Conservation (phyloP, 768 basidiomycete genomes). For the Lentinula edodes region DNA sequence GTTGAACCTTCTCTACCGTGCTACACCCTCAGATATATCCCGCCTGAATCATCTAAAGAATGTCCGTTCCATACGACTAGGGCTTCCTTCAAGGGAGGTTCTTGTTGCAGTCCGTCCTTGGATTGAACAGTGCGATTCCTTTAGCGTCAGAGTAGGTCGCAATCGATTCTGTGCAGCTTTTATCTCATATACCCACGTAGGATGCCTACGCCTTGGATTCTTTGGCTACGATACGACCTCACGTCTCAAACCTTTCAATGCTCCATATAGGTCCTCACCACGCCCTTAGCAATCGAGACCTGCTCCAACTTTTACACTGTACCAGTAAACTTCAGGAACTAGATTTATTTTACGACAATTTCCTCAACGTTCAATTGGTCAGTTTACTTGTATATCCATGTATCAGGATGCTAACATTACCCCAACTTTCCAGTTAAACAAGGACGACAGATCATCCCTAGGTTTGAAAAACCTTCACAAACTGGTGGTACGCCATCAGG, state of each 20-base stretch:
- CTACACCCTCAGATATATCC: neutral
- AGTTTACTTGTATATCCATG: neutral
- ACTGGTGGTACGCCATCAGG: conserved; percentile 2
- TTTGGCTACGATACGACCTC: neutral
- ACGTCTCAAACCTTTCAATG: neutral
- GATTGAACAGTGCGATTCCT: neutral
- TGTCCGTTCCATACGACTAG: neutral
- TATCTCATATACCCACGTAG: neutral
- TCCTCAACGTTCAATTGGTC: conserved; percentile 1
- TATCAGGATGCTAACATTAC: neutral
- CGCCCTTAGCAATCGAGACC: conserved; percentile 2
- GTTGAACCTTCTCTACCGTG: conserved; percentile 4
- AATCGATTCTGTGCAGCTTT: neutral
- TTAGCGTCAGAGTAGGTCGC: neutral
- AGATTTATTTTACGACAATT: conserved; percentile 6
- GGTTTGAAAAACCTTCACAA: neutral
- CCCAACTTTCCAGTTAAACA: neutral
- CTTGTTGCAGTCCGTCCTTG: neutral
- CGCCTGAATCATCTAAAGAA: neutral
- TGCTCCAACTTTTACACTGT: neutral
- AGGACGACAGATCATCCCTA: neutral
- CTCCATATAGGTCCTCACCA: conserved; percentile 4
- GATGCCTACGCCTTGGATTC: conserved; percentile 6
- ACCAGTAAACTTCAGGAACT: neutral
- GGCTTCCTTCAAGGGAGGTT: neutral